A percentile compares a stretch with the other conserved stretches of the same genome.
These are phyloP conservation scores for Nemophila menziesii DNA, from an alignment of 257 asterid genomes.

Conservation along the genomic window DNA sequence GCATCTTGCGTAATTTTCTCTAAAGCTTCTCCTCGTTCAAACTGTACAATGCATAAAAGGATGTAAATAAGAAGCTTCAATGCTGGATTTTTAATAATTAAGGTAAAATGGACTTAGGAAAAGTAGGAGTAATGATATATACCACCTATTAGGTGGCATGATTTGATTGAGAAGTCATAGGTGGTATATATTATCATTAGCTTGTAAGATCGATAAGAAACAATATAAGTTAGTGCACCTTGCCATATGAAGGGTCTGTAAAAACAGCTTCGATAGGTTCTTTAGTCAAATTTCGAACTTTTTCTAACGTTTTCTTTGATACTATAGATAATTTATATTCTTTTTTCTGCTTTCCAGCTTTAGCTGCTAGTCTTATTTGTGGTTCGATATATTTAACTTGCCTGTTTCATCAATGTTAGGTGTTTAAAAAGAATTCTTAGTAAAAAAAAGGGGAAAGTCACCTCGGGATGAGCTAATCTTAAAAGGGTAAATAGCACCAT, in stretches of 20 bases:
- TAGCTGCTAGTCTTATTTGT: conserved; percentile 76
- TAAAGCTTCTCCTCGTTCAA: conserved; percentile 91
- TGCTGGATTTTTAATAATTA: neutral
- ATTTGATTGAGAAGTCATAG: no score
- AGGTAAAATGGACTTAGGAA: neutral
- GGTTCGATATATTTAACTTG: conserved; percentile 87
- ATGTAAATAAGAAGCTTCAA: conserved; percentile 4
- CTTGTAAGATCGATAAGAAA: neutral
- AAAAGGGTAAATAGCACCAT: no score
- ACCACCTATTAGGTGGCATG: no score
- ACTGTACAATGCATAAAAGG: conserved; percentile 31
- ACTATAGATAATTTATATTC: conserved; percentile 71
- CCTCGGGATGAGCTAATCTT: conserved; percentile 94
- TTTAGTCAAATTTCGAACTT: conserved; percentile 68
- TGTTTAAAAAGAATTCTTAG: conserved; percentile 7
- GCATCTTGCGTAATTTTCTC: conserved; percentile 72
- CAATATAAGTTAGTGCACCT: conserved; percentile 33
- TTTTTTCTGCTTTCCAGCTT: conserved; percentile 78
- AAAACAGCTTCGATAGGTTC: conserved; percentile 82
- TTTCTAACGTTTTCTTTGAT: conserved; percentile 54
- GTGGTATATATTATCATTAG: no score
- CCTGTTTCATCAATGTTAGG: conserved; percentile 44
- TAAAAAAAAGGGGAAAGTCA: conserved; percentile 21
- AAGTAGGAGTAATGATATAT: no score
- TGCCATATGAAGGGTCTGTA: conserved; percentile 86